These are phyloP conservation scores for Phytophthora sansomeana DNA, from an alignment of 352 stramenopile genomes.

Conservation along the genomic window DNA sequence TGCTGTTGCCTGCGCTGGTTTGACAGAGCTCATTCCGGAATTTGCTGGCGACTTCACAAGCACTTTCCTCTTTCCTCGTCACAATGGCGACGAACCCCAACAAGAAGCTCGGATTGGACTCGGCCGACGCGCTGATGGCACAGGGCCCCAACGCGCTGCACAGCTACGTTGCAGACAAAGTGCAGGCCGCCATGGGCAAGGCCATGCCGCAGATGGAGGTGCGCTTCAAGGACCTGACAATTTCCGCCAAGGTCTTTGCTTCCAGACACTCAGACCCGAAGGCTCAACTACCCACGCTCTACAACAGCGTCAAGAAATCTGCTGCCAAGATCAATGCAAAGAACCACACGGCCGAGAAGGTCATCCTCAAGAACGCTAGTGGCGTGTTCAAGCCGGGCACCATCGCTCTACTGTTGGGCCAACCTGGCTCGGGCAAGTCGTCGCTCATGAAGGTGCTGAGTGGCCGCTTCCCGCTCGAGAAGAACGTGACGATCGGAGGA, in stretches of 20 bases:
- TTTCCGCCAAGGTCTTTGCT: slow-evolving; percentile 34
- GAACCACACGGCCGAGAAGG: slow-evolving; percentile 7
- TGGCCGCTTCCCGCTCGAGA: slow-evolving; percentile 51
- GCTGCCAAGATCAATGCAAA: slow-evolving; percentile 49
- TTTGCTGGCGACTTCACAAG: slow-evolving; percentile 23
- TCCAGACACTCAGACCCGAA: slow-evolving; percentile 23
- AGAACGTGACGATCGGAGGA: slow-evolving; percentile 45
- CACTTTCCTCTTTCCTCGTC: slow-evolving; percentile 14
- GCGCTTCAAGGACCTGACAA: slow-evolving; percentile 31
- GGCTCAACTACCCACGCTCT: slow-evolving; percentile 50
- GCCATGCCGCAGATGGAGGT: slow-evolving; percentile 62
- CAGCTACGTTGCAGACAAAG: slow-evolving; percentile 36
- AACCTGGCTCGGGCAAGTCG: slow-evolving; percentile 37
- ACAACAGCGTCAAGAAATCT: slow-evolving; percentile 48
- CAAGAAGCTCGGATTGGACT: slow-evolving; percentile 35
- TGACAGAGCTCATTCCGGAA: slow-evolving; percentile 26
- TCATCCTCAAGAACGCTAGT: slow-evolving; percentile 33
- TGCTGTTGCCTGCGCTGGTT: not conserved
- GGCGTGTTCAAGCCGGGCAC: slow-evolving; percentile 55
- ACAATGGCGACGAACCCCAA: not conserved
- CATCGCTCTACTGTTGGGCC: slow-evolving; percentile 34
- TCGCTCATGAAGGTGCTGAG: slow-evolving; percentile 39
- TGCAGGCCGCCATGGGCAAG: slow-evolving; percentile 46
- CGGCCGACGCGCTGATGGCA: slow-evolving; percentile 42
- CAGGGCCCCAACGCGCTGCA: slow-evolving; percentile 45